Base-by-base conservation (phyloP, 1,284 basidiomycete genomes). In the Trametes versicolor region DNA sequence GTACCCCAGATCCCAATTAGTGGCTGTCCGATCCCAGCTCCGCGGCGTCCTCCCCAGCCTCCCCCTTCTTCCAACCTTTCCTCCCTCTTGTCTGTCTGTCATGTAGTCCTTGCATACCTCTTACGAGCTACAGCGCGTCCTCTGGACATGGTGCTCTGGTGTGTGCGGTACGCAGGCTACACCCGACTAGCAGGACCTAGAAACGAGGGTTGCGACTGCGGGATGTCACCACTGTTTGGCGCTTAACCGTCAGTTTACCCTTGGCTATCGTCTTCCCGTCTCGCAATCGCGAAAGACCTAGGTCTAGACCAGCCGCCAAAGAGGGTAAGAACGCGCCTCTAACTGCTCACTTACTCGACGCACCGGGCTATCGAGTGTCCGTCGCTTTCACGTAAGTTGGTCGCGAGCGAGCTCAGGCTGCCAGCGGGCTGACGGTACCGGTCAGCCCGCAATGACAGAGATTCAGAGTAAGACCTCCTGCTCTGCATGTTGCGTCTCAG, bases 11-110 rank as follows among this genome's bases (percentile, higher is more conserved):
- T 48, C 25, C 17, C 50, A 34, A 25, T 34, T 52, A 21, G 50
- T 52, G 50, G 50, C 50, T 52, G 29, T 52, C n/a, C 29, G 50
- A 36, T 52, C 32, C 8, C 50, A 21, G 1, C 29, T 34, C 50
- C 17, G 29, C n/a, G 29, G 50, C 50, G n/a, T 51, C 19, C n/a
- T n/a, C 41, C 41, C 19, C 41, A 7, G 4, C 4, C 41, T 19
- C 6, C n/a, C 12, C 3, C 29, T 21, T 17, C 25, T 3, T 12
- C 9, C 50, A 12, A 10, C 19, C 27, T 25, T 21, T 12, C 32
- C 21, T 48, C 17, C 3, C 12, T 2, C 25, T 15, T 25, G 10
- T 23, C 23, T 25, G 25, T 25, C 23, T 25, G 25, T 32, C 21
- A 17, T n/a, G n/a, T n/a, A n/a, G n/a, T n/a, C n/a, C 23, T 48